Conservation (phyloP, 148 eudicot species). For the Chenopodium formosanum region DNA sequence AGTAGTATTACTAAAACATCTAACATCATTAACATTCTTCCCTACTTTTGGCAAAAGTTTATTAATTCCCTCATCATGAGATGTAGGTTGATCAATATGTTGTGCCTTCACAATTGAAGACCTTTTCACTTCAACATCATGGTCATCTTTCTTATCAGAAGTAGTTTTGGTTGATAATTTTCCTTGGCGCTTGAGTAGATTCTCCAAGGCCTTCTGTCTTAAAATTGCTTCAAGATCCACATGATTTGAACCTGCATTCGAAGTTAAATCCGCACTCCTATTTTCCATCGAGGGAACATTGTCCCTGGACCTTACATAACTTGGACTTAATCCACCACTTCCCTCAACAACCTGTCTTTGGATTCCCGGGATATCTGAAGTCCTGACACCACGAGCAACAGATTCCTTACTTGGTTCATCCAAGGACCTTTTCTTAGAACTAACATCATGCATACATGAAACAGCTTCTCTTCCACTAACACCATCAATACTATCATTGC, state of each 20-base stretch:
- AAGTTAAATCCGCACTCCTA: slow-evolving; percentile 25
- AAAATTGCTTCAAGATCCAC: slow-evolving; percentile 61
- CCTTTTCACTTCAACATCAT: slow-evolving; percentile 29
- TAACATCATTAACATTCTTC: slow-evolving; percentile 24
- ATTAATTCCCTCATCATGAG: slow-evolving; percentile 19
- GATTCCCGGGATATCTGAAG: slow-evolving; percentile 18
- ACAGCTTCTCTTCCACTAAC: slow-evolving; percentile 34
- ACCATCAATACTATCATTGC: slow-evolving; percentile 62
- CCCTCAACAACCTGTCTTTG: slow-evolving; percentile 15
- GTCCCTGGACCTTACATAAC: slow-evolving; percentile 1
- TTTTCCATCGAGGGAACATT: slow-evolving; percentile 22
- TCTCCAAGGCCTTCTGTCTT: slow-evolving; percentile 85
- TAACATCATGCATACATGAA: slow-evolving; percentile 21
- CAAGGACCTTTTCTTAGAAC: slow-evolving; percentile 22
- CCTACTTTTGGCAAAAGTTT: slow-evolving; percentile 17
- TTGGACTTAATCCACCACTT: slow-evolving; percentile 19
- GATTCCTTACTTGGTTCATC: slow-evolving; percentile 32
- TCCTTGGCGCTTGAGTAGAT: slow-evolving; percentile 60
- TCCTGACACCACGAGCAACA: slow-evolving; percentile 26
- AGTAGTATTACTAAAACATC: neutral
- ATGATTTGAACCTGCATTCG: slow-evolving; percentile 26
- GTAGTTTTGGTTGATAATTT: slow-evolving; percentile 32
- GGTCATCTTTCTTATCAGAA: slow-evolving; percentile 18
- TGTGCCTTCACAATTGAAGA: slow-evolving; percentile 23
- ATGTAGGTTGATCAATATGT: slow-evolving; percentile 9